Evolutionary conservation across 2,329 filamentous ascomycete genomes (phyloP), one percentile per base, ranked within the genome.

Genomic region (Cytospora paraplurivora): DNA sequence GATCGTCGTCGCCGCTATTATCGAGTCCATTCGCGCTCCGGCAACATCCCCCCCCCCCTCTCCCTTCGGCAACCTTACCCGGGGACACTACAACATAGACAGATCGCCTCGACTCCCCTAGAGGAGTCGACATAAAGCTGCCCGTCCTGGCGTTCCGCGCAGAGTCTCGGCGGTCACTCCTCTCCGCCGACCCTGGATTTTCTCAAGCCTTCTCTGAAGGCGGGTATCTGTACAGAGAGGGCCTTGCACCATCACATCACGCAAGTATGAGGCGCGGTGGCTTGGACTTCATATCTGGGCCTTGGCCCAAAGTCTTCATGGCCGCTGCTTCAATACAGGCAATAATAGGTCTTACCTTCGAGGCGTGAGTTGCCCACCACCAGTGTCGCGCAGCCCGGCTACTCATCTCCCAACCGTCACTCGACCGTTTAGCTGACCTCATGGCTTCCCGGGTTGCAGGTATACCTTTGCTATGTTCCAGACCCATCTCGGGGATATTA

Each of bases 401-500:
- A 47, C 44, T 19, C 7, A 19, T 11, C 44, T 47, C 19, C 21
- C n/a, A 10, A 47, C 7, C n/a, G 19, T 5, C 2, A 27, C 27
- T 47, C 8, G 21, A 37, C 51, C 17, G 5, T 56, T 7, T 19
- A 57, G 60, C 59, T 68, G 32, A 66, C 32, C 60, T 57, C 17
- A 51, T 55, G 67, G 64, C 70, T 68, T 57, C 66, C 62, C 37
- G 49, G 44, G 13, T 47, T 63, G 13, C 71, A 96, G 92, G 71
- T 99, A 95, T 76, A 87, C 97, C 55, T 99, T 98, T 73, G 93
- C 85, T 68, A 87, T 87, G 70, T 98, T 97, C 77, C 92, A 97
- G 75, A 78, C 77, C 51, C 87, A 82, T 67, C 76, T 89, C 50
- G 70, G 73, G 12, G 67, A 68, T 34, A 75, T 84, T 41, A 69